Base-by-base conservation (phyloP, 768 basidiomycete genomes). In the Phaeolepiota aurea region DNA sequence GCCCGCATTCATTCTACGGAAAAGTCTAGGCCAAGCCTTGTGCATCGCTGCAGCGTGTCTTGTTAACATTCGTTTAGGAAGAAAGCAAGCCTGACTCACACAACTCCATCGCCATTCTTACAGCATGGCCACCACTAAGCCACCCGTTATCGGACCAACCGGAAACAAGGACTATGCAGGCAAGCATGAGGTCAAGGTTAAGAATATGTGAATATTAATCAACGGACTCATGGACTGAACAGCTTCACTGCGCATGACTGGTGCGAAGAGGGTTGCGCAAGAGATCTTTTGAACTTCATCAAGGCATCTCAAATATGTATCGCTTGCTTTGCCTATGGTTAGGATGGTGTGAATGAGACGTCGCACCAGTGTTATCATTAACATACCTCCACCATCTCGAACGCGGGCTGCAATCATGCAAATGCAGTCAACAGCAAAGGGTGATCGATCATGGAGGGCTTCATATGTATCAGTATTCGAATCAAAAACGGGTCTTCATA, bases 141-240 rank as follows among this genome's bases (percentile, higher is more conserved):
- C 91, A 93, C n/a, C 89, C 89, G 51, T 89, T 89, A 49, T 93
- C 89, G 13, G 88, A 91, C 85, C 90, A 97, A 3, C 91, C 90
- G 23, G 92, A 86, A 14, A 94, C 80, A 38, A 96, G 70, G 43
- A 93, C 88, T 92, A 43, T 31, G 9, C n/a, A n/a, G n/a, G n/a
- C n/a, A 28, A 28, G 25, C 25, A 19, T 35, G 35, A 42, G 12
- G 22, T 41, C 4, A 43, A 38, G 32, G 40, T 38, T 43, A 44
- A 32, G 38, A 40, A 15, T 20, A 44, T 15, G 19, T 16, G 28
- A n/a, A 43, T 30, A 2, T 39, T 36, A 32, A 32, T 5, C 31
- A 9, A 65, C 87, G 57, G 46, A 91, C 89, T 87, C 87, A 91
- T 94, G 5, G 90, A 85, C 57, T 93, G 92, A 15, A 96, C 81